Base-by-base conservation (phyloP, 768 basidiomycete genomes). In the Lyophyllum semitale region DNA sequence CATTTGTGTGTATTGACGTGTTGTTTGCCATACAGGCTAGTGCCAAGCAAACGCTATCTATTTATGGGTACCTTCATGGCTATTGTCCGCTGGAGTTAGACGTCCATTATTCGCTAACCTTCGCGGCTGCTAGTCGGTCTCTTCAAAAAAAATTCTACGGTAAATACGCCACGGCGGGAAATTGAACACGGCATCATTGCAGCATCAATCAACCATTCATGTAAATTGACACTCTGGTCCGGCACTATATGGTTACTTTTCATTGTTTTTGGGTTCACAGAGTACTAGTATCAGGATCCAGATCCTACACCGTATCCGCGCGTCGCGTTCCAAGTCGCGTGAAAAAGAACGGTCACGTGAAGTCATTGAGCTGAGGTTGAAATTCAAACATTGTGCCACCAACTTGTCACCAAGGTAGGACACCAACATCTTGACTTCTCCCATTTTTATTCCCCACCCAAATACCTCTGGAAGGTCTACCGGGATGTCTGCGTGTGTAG, bases 1-100 rank as follows among this genome's bases (percentile, higher is more conserved):
- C 44, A 46, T 57, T 62, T 62, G 51, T 59, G 45, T 60, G 44
- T 72, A 62, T 70, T 70, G 68, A 71, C 71, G 70, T 69, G 70
- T 74, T 74, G 59, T 72, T 74, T 74, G 66, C 41, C 41, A 29
- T 22, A 23, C 29, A 38, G 35, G 22, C 23, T n/a, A 15, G 2
- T 53, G 42, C 17, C 51, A 53, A 53, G 27, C 41, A 52, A n/a
- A 48, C 11, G 30, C 20, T 38, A 15, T 38, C 37, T 18, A 38
- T 3, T 38, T 38, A 18, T 15, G 17, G n/a, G 5, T 38, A n/a
- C 4, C 37, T 38, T 18, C n/a, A 38, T 4, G 37, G 5, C n/a
- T 18, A 38, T 38, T 38, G 37, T 38, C 9, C n/a, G 11, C 37
- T 38, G 37, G 18, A 38, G n/a, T n/a, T 18, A 8, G 33, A 9